Evolutionary conservation across 2,329 filamentous ascomycete genomes (phyloP).

Genomic region (Verticillium nonalfalfae): DNA sequence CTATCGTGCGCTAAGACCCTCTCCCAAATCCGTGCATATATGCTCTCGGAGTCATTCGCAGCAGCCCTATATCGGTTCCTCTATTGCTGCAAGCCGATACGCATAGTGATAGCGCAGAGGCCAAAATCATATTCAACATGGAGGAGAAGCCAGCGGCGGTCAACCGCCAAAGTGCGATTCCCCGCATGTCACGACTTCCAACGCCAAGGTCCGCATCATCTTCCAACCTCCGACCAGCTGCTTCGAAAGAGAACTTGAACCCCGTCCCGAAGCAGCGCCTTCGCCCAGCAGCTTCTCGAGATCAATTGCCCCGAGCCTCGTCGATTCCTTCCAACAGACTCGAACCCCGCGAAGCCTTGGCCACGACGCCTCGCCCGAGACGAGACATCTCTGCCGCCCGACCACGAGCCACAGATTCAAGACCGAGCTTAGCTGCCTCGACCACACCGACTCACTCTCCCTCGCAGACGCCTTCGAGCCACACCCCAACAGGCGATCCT

Average conservation of each 20-base stretch:
- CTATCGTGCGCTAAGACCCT: neutral
- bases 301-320: conserved; percentile 12
- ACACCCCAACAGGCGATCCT: conserved; percentile 13
- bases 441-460: neutral
- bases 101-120: neutral
- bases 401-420: conserved; percentile 2
- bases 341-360: conserved; percentile 6
- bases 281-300: conserved; percentile 27
- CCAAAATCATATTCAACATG: conserved; percentile 1
- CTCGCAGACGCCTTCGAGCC: conserved; percentile 3
- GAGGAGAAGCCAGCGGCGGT: conserved; percentile 9
- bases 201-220: conserved; percentile 22
- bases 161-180: conserved; percentile 20
- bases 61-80: neutral
- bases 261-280: conserved; percentile 18
- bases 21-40: neutral
- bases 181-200: conserved; percentile 31
- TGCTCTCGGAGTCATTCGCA: neutral
- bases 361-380: conserved; percentile 9
- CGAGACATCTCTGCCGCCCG: neutral
- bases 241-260: conserved; percentile 21
- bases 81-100: neutral
- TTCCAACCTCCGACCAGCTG: conserved; percentile 19
- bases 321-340: conserved; percentile 4
- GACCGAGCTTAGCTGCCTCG: conserved; percentile 1